A percentile compares a stretch with the other conserved stretches of the same genome.
Evolutionary conservation across 495 filamentous ascomycete species (phyloP).

Genomic region (Aspergillus kassunensis): DNA sequence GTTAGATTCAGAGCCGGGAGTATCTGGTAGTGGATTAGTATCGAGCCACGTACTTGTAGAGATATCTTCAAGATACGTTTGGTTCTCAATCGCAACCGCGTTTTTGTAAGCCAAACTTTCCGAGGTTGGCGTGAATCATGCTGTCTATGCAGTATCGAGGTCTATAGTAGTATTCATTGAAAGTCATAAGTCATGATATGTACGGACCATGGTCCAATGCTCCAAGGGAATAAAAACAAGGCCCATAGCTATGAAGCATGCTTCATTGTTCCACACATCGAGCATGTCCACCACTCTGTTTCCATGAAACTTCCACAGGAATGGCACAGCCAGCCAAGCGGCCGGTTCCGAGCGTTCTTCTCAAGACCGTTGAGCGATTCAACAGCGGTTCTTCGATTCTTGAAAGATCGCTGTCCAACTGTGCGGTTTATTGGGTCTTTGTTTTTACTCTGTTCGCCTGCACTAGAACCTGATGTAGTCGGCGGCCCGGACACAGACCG

Average conservation of each 20-base stretch:
- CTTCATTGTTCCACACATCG: constrained; percentile 66
- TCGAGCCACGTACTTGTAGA: no score
- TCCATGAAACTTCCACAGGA: constrained; percentile 64
- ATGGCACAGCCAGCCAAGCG: constrained; percentile 66
- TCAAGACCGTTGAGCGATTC: constrained; percentile 37
- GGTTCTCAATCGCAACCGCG: no score
- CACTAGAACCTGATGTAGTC: constrained; percentile 5
- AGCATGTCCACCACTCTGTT: constrained; percentile 75
- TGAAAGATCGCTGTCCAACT: constrained; percentile 24
- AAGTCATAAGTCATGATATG: neutral
- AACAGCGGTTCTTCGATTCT: constrained; percentile 33
- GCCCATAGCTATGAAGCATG: neutral
- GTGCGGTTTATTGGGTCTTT: constrained; percentile 22
- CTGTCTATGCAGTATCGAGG: no score
- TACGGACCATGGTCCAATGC: neutral
- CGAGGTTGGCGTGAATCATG: no score
- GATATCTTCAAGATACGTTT: no score
- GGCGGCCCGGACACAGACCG: constrained; percentile 15
- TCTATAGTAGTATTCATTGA: no score
- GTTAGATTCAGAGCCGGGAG: no score
- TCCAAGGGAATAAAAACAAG: no score
- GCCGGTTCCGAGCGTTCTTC: constrained; percentile 36
- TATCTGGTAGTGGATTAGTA: no score
- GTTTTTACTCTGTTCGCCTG: constrained; percentile 17
- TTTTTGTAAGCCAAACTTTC: no score